Evolutionary conservation across 108 stramenopile species (phyloP).

Genomic region (Nitzschia inconspicua): DNA sequence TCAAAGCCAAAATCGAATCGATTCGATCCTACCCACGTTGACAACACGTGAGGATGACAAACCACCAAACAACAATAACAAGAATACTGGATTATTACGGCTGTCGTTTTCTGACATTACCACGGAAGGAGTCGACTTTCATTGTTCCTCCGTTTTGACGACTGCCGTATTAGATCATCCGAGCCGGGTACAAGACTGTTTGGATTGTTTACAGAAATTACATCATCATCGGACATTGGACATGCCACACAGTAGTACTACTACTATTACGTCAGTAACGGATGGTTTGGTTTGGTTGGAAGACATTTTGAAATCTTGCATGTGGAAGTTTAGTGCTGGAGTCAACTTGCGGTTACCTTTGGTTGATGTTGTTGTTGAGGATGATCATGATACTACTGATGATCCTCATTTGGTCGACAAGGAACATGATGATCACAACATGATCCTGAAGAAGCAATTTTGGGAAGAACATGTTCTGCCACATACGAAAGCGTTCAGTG

Average conservation of each 20-base stretch:
- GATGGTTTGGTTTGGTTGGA: constrained; percentile 28
- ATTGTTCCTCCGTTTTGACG: constrained; percentile 73
- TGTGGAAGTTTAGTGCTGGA: constrained; percentile 79
- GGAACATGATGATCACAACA: neutral
- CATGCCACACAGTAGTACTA: no score
- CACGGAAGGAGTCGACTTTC: constrained; percentile 77
- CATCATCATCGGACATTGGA: no score
- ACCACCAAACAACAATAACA: constrained; percentile 1
- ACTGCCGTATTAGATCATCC: constrained; percentile 25
- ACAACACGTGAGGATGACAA: neutral
- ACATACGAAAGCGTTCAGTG: neutral
- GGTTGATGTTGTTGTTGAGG: neutral
- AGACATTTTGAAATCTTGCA: constrained; percentile 47
- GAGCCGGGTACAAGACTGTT: constrained; percentile 10
- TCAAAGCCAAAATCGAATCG: neutral
- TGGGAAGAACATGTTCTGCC: neutral
- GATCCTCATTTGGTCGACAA: no score
- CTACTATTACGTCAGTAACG: constrained; percentile 11
- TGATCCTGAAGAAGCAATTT: neutral
- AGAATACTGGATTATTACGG: constrained; percentile 12
- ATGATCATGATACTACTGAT: neutral
- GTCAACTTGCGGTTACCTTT: constrained; percentile 57
- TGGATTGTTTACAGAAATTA: neutral
- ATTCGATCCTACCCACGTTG: neutral
- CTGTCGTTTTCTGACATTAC: constrained; percentile 50